Evolutionary conservation across 2,329 filamentous ascomycete genomes (phyloP).

Genomic region (Trichoderma brevicompactum): DNA sequence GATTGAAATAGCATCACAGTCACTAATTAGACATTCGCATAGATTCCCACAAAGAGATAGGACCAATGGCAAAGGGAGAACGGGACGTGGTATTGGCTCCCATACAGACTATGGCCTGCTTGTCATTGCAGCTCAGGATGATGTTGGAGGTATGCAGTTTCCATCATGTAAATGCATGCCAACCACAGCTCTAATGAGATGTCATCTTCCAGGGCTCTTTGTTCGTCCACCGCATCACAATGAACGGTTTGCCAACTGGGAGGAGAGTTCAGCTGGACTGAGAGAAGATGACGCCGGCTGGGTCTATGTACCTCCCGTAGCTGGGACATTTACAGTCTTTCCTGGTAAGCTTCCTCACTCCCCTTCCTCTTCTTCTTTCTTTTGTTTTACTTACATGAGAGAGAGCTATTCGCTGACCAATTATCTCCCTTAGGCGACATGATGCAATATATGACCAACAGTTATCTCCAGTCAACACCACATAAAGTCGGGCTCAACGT

Average conservation of each 20-base stretch:
- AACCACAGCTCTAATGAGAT: not conserved
- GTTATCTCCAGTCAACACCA: constrained; percentile 51
- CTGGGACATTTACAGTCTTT: constrained; percentile 54
- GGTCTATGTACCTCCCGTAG: constrained; percentile 52
- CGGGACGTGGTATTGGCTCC: constrained; percentile 55
- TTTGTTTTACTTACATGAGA: too few relatives aligned
- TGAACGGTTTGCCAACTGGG: constrained; percentile 52
- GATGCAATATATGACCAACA: constrained; percentile 56
- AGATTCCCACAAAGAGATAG: constrained; percentile 42
- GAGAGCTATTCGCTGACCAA: not conserved
- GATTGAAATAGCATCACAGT: not conserved
- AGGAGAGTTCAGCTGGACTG: constrained; percentile 49
- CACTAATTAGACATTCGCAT: not conserved
- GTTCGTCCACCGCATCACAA: constrained; percentile 48
- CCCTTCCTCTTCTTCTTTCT: too few relatives aligned
- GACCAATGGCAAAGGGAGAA: constrained; percentile 54
- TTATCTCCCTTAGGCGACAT: constrained; percentile 48
- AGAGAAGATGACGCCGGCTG: constrained; percentile 51
- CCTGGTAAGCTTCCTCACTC: constrained; percentile 42
- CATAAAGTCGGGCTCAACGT: constrained; percentile 58
- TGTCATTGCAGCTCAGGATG: constrained; percentile 55
- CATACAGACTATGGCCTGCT: constrained; percentile 59
- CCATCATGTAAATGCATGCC: too few relatives aligned
- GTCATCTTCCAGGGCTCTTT: constrained; percentile 46
- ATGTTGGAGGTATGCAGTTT: constrained; percentile 49